Conservation (phyloP, 345 rosid genomes). For the Gynandropsis gynandra region DNA sequence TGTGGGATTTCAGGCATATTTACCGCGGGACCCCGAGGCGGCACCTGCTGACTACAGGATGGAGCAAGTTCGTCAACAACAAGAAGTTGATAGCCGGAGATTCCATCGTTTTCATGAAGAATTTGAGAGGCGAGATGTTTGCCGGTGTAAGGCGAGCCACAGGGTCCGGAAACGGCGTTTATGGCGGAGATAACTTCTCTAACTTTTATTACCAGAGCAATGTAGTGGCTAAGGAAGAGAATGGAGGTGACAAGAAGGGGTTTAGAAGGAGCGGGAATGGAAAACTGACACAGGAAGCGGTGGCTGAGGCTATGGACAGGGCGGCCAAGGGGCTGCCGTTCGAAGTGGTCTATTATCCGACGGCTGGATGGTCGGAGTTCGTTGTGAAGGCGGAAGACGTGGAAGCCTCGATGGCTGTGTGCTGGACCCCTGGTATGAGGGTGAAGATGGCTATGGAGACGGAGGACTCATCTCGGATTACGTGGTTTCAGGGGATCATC, state of each 20-base stretch:
- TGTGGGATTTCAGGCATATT: slow-evolving; percentile 83
- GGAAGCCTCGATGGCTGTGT: slow-evolving; percentile 39
- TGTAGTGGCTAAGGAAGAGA: slow-evolving; percentile 1
- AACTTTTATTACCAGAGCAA: slow-evolving; percentile 40
- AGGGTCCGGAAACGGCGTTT: slow-evolving; percentile 24
- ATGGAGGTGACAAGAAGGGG: slow-evolving; percentile 18
- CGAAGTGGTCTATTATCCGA: slow-evolving; percentile 75
- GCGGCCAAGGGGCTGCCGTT: slow-evolving; percentile 55
- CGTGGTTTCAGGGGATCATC: slow-evolving; percentile 70
- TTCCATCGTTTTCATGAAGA: slow-evolving; percentile 75
- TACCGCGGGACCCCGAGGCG: slow-evolving; percentile 85
- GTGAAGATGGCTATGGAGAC: slow-evolving; percentile 78
- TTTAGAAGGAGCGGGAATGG: slow-evolving; percentile 41
- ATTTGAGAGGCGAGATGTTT: slow-evolving; percentile 43
- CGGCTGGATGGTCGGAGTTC: slow-evolving; percentile 61
- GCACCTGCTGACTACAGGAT: slow-evolving; percentile 83
- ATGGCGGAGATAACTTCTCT: slow-evolving; percentile 21
- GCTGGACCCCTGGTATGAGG: slow-evolving; percentile 62
- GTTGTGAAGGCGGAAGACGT: slow-evolving; percentile 74
- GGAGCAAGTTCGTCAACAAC: slow-evolving; percentile 86
- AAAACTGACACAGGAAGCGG: slow-evolving; percentile 40
- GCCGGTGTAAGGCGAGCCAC: slow-evolving; percentile 58
- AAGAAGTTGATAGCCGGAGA: slow-evolving; percentile 92
- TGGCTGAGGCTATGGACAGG: slow-evolving; percentile 41
- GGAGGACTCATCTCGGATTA: slow-evolving; percentile 64